Base-by-base conservation (phyloP, 2,329 filamentous ascomycete species). In the Teratosphaeria zuluensis region DNA sequence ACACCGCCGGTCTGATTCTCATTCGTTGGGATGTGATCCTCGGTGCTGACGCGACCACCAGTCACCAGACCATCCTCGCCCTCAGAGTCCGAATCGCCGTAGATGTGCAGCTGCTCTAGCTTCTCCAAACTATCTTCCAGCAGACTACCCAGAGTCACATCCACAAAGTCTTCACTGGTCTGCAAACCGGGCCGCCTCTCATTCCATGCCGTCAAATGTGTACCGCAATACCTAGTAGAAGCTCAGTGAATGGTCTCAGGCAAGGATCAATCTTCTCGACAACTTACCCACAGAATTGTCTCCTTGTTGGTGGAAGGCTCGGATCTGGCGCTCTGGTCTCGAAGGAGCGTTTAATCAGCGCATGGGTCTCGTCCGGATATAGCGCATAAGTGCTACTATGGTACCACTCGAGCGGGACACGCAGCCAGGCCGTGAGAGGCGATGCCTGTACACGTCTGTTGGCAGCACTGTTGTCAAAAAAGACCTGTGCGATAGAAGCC, bases 371-470 rank as follows among this genome's bases (percentile, higher is more conserved):
- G 73, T 95, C 89, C 2, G 87, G 82, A 71, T 87, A 91, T 71
- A 86, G 87, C 53, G 90, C 83, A 64, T 84, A 81, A 1, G 89
- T 94, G 46, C 82, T 81, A 65, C 86, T 90, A 65, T 85, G 84
- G 72, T 91, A 94, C 88, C 88, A 95, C 51, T 79, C 74, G 28
- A 96, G 79, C 1, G 91, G 92, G 1, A 96, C 85, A 65, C 89
- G 86, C 53, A 96, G 84, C 80, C 88, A 95, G 63, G 89, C 87
- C 1, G 88, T 86, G 54, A 95, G 78, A 16, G 89, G 89, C 33
- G 85, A 82, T 30, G 86, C 88, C 64, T 89, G 82, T 30, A 84
- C 32, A 48, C 75, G 84, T 95, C 91, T 84, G 67, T 89, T 88
- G 46, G 80, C 77, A 58, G 80, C 78, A 60, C 84, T 82, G 42